Percentiles rank a stretch among this genome's conserved stretches.
Evolutionary conservation across 2,329 filamentous ascomycete genomes (phyloP).

Genomic region (Boeremia lycopersici): DNA sequence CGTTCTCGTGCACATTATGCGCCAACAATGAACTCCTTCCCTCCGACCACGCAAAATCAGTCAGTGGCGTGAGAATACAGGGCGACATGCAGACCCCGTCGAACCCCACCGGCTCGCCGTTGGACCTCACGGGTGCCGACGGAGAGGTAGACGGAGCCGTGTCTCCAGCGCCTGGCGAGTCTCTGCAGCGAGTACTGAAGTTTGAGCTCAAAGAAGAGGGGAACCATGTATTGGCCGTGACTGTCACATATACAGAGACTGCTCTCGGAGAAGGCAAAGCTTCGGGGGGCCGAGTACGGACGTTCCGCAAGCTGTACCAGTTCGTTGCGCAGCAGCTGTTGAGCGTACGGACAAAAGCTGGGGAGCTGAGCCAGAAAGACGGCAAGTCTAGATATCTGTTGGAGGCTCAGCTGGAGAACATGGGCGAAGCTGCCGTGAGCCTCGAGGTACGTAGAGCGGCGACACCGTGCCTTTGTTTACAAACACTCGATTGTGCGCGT

Average conservation of each 20-base stretch:
- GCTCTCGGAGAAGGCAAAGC: constrained; percentile 58
- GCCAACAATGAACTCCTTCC: constrained; percentile 81
- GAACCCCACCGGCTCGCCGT: constrained; percentile 63
- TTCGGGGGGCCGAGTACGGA: constrained; percentile 70
- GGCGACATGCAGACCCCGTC: constrained; percentile 96
- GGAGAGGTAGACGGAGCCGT: constrained; percentile 26
- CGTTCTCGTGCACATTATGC: constrained; percentile 91
- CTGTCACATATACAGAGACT: constrained; percentile 91
- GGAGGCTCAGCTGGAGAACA: constrained; percentile 95
- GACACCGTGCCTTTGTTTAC: constrained; percentile 3
- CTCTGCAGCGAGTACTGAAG: constrained; percentile 78
- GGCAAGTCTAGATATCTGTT: constrained; percentile 68
- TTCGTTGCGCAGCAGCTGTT: constrained; percentile 91
- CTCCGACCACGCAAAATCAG: constrained; percentile 51
- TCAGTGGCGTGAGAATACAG: constrained; percentile 79
- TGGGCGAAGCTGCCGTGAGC: constrained; percentile 80
- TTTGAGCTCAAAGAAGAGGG: constrained; percentile 95
- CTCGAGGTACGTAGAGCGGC: constrained; percentile 63
- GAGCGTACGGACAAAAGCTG: constrained; percentile 88
- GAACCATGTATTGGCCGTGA: constrained; percentile 90
- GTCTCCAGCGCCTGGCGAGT: constrained; percentile 64
- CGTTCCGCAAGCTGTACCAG: constrained; percentile 94
- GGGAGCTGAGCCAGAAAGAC: constrained; percentile 60
- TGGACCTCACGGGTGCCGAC: constrained; percentile 63
- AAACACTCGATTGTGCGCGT: constrained; percentile 2